Conservation (phyloP, 768 basidiomycete genomes). For the Lactifluus piperatus region DNA sequence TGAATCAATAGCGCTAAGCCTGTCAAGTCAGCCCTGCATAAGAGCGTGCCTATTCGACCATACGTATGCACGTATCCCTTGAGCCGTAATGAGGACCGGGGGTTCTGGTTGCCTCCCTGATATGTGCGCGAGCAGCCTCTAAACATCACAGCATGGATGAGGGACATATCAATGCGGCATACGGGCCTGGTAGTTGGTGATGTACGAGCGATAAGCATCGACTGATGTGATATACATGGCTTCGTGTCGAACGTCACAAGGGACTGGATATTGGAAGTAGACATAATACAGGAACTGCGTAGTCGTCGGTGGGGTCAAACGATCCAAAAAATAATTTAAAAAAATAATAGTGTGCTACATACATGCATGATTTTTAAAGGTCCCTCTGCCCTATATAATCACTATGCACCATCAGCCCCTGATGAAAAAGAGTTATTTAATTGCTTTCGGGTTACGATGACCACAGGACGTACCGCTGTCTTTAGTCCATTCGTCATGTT, state of each 20-base stretch:
- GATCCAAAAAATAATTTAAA: conserved; percentile 4
- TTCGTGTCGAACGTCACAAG: background rate
- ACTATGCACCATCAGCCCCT: conserved; percentile 19
- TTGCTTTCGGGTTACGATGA: background rate
- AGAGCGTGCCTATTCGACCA: background rate
- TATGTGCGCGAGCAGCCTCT: background rate
- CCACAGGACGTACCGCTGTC: conserved; percentile 54
- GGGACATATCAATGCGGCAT: background rate
- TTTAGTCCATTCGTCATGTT: conserved; percentile 76
- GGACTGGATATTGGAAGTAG: conserved; percentile 1
- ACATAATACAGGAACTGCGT: conserved; percentile 9
- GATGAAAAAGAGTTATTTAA: background rate
- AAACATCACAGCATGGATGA: background rate
- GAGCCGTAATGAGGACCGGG: background rate
- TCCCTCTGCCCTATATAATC: background rate
- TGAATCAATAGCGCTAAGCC: background rate
- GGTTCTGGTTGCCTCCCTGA: background rate
- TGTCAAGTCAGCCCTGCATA: background rate
- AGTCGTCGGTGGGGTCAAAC: background rate
- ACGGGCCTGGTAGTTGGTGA: background rate
- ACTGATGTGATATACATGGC: background rate
- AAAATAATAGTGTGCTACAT: conserved; percentile 5
- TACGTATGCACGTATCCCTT: background rate
- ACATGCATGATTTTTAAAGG: conserved; percentile 3
- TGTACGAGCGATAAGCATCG: background rate